phyloP scores from a whole-genome alignment of 208 protist genomes.

The Trypanosoma scelopori region DNA sequence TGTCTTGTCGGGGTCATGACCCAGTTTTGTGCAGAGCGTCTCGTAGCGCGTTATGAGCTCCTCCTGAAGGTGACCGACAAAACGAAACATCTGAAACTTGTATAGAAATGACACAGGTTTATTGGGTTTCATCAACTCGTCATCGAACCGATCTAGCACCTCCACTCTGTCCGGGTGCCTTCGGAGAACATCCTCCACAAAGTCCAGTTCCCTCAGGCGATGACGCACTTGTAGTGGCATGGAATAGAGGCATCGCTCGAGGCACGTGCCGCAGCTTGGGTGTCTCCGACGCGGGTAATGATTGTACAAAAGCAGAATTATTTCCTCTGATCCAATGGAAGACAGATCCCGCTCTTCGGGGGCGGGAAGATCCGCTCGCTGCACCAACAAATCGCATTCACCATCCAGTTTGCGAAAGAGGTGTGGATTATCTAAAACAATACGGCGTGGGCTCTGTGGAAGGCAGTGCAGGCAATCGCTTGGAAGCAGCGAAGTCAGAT shows the following conservation, averaged over 20 bases:
- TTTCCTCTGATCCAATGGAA: conserved; percentile 52
- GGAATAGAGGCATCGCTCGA: conserved; percentile 45
- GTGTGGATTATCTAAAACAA: conserved; percentile 22
- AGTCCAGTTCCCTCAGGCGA: conserved; percentile 56
- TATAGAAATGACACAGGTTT: not conserved
- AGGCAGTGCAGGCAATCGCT: conserved; percentile 22
- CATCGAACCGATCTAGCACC: conserved; percentile 29
- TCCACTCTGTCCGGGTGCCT: conserved; percentile 77
- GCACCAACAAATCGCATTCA: conserved; percentile 44
- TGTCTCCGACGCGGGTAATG: conserved; percentile 52
- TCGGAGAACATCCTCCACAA: conserved; percentile 55
- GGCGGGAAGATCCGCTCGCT: conserved; percentile 65
- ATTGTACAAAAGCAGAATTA: conserved; percentile 66
- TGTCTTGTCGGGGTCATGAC: conserved; percentile 20
- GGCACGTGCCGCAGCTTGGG: conserved; percentile 56
- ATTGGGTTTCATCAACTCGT: conserved; percentile 19
- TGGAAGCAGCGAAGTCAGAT: conserved; percentile 28
- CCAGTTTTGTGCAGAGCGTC: conserved; percentile 29
- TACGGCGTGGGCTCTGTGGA: conserved; percentile 12
- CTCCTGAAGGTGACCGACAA: conserved; percentile 72
- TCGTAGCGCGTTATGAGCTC: conserved; percentile 51
- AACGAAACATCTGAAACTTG: conserved; percentile 56
- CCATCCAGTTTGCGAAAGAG: conserved; percentile 36
- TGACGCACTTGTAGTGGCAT: conserved; percentile 39
- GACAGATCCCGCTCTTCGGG: conserved; percentile 29